Evolutionary conservation across 2,329 filamentous ascomycete species (phyloP), one percentile per base, ranked within the genome.

Genomic region (Mollisia scopiformis): DNA sequence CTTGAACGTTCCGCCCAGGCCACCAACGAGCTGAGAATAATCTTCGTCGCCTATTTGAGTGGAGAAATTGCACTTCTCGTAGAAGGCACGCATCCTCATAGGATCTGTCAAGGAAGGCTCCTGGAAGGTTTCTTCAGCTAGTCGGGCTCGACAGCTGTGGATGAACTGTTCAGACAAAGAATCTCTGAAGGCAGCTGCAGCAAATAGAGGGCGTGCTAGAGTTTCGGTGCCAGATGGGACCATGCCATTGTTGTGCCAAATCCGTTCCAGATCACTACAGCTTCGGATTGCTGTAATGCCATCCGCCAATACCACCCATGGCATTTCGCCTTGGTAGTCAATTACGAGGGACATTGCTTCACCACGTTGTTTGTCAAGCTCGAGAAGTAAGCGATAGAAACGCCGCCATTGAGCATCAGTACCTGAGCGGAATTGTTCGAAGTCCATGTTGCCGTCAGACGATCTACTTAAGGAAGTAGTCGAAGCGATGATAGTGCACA

Each of bases 271-370:
- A 51, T 84, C 81, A 73, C 88, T 95, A 77, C 91, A 96, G 69
- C 89, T 86, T 63, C 94, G 84, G 55, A 98, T 83, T 2, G 90
- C 87, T 3, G 91, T 90, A 52, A 96, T 80, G 31, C 89, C 87
- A 75, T 97, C 93, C 1, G 93, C 88, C 69, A 92, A 89, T 4
- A 96, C 82, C 50, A 96, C 83, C 92, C 93, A 97, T 1, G 92
- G 85, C 78, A 93, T 84, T 53, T 89, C 88, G 10, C 84, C 82
- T 51, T 85, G 82, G 0, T 83, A 75, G 70, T 98, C 95, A 58
- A 91, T 87, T 0, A 88, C 85, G 47, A 98, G 79, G 1, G 91
- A 88, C 47, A 98, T 77, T 0, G 91, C 89, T 71, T 97, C 93
- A 19, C 90, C 89, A 70, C 93, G 84, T 70, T 92, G 89, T 70